These are phyloP conservation scores for Globisporangium echinulatum DNA, from an alignment of 352 stramenopile genomes.

Conservation along the genomic window DNA sequence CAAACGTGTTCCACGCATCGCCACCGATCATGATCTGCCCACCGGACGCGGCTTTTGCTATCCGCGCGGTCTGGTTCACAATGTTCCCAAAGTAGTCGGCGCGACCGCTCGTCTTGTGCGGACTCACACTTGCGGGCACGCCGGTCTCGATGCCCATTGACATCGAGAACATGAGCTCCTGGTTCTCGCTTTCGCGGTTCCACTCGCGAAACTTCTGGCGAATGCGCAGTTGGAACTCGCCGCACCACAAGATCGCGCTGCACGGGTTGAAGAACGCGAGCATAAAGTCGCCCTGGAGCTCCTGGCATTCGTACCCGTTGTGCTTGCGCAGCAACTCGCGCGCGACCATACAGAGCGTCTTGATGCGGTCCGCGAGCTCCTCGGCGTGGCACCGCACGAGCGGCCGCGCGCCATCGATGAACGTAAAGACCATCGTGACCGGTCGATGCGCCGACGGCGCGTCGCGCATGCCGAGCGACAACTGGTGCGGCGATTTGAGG, in stretches of 20 bases:
- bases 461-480: constrained; percentile 78
- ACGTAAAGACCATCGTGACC: constrained; percentile 87
- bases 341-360: constrained; percentile 74
- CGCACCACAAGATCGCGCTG: constrained; percentile 77
- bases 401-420: constrained; percentile 79
- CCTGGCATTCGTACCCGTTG: constrained; percentile 86
- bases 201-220: constrained; percentile 71
- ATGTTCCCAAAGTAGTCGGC: constrained; percentile 89
- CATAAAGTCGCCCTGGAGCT: constrained; percentile 87
- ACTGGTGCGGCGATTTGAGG: constrained; percentile 65
- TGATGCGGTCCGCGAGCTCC: constrained; percentile 79
- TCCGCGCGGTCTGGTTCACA: constrained; percentile 84
- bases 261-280: constrained; percentile 82
- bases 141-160: constrained; percentile 85
- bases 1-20: constrained; percentile 72
- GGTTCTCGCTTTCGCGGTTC: constrained; percentile 66
- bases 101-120: constrained; percentile 83
- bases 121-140: constrained; percentile 75
- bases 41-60: constrained; percentile 76
- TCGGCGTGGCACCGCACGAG: constrained; percentile 80
- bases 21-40: constrained; percentile 79
- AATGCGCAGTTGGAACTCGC: constrained; percentile 80
- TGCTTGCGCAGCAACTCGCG: constrained; percentile 69
- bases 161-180: constrained; percentile 83
- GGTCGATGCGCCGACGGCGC: constrained; percentile 68